Conservation (phyloP, 2,329 filamentous ascomycete species). For the Aspergillus sp. region DNA sequence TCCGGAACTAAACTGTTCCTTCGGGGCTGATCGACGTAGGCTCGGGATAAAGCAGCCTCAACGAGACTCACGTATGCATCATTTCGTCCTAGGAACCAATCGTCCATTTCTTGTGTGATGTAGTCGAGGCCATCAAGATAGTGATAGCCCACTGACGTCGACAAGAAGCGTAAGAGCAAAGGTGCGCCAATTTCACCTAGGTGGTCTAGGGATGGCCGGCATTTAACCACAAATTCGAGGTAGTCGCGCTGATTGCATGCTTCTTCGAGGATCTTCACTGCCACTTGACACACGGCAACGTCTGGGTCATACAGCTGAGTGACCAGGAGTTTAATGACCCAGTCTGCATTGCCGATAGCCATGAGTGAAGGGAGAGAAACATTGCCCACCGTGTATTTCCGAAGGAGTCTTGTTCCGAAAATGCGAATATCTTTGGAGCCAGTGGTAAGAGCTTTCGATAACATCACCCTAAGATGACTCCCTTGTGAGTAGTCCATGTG, state of each 20-base stretch:
- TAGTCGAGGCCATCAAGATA: slow-evolving; percentile 97
- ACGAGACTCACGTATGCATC: slow-evolving; percentile 94
- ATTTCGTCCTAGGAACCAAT: slow-evolving; percentile 97
- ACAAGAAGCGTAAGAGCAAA: slow-evolving; percentile 85
- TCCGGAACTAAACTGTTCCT: slow-evolving; percentile 52
- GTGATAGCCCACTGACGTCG: slow-evolving; percentile 94
- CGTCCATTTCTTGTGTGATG: slow-evolving; percentile 99
- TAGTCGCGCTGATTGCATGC: slow-evolving; percentile 90
- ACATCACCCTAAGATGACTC: slow-evolving; percentile 85
- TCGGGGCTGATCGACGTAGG: slow-evolving; percentile 61
- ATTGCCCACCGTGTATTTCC: slow-evolving; percentile 75
- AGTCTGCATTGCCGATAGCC: slow-evolving; percentile 71
- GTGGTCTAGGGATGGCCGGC: slow-evolving; percentile 89
- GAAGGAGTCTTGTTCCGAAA: slow-evolving; percentile 79
- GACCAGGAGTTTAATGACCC: slow-evolving; percentile 96
- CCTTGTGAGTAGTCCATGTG: slow-evolving; percentile 90
- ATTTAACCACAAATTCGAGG: slow-evolving; percentile 95
- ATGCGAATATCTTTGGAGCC: slow-evolving; percentile 90
- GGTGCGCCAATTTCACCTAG: slow-evolving; percentile 95
- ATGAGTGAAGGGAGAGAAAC: slow-evolving; percentile 40
- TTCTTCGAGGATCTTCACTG: slow-evolving; percentile 95
- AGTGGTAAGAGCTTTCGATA: slow-evolving; percentile 90
- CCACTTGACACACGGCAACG: slow-evolving; percentile 91
- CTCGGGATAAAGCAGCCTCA: slow-evolving; percentile 88
- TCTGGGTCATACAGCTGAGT: slow-evolving; percentile 97